A percentile compares a stretch with the other conserved stretches of the same genome.
Conservation (phyloP, 306 rosid genomes). For the Mimosa bimucronata region DNA sequence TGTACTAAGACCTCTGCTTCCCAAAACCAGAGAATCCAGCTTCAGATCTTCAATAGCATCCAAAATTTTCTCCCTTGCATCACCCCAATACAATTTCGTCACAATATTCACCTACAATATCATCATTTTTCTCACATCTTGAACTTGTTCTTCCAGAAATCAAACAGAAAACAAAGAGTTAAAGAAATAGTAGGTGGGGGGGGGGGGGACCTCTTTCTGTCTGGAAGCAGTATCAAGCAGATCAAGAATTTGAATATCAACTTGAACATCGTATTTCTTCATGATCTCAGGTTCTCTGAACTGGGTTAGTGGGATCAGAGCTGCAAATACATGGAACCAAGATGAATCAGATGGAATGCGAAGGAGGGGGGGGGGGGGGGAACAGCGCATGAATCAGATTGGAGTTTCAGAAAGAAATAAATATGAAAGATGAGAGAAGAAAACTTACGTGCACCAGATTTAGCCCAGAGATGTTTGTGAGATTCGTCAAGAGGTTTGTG, state of each 20-base stretch:
- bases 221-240: conserved; percentile 73
- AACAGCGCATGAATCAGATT: too few species aligned
- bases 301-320: conserved; percentile 79
- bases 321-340: conserved; percentile 39
- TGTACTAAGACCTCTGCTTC: conserved; percentile 69
- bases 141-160: background rate
- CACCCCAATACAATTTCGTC: conserved; percentile 73
- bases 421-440: background rate
- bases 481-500: conserved; percentile 49
- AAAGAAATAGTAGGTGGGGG: background rate
- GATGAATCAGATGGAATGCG: conserved; percentile 19
- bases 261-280: conserved; percentile 59
- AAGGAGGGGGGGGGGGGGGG: too few species aligned
- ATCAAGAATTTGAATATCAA: conserved; percentile 82
- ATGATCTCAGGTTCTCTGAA: conserved; percentile 72
- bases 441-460: conserved; percentile 79
- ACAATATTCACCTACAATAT: conserved; percentile 42
- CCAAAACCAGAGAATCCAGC: conserved; percentile 63
- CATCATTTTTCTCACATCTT: background rate
- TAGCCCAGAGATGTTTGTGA: conserved; percentile 55
- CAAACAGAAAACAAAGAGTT: background rate
- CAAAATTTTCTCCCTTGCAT: conserved; percentile 68
- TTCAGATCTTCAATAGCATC: conserved; percentile 63
- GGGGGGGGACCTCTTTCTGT: conserved; percentile 68
- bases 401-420: too few species aligned